These are phyloP conservation scores for Podaxis mareebaensis DNA, from an alignment of 768 basidiomycete species.

Conservation along the genomic window DNA sequence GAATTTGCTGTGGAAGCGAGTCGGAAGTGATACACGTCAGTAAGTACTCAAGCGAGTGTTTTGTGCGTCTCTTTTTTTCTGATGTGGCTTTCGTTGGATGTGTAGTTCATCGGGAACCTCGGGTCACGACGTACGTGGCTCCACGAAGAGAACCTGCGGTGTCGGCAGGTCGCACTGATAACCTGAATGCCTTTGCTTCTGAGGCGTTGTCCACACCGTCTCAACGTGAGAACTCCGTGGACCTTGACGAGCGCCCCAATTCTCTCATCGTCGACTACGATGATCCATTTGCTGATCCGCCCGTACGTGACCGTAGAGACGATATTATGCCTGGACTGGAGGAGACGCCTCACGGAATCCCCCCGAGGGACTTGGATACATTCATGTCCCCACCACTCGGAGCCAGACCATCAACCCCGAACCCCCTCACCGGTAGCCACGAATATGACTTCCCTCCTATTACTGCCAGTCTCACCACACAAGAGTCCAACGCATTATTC, in stretches of 20 bases:
- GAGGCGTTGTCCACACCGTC: neutral
- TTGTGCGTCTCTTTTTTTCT: neutral
- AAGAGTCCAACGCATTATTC: neutral
- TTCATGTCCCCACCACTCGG: neutral
- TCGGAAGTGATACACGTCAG: neutral
- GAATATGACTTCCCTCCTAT: neutral
- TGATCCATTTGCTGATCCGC: neutral
- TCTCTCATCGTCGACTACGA: neutral
- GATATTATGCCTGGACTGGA: neutral
- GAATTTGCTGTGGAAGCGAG: neutral
- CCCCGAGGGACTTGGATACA: neutral
- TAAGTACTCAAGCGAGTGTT: neutral
- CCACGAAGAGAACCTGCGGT: neutral
- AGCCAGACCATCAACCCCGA: neutral
- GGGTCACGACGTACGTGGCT: neutral
- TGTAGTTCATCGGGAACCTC: neutral
- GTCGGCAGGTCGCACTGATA: neutral
- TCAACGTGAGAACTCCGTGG: neutral
- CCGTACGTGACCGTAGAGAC: neutral
- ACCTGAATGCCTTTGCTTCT: neutral
- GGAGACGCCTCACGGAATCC: neutral
- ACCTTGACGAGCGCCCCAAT: neutral
- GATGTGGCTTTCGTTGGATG: neutral
- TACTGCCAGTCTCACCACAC: neutral
- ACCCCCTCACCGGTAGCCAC: neutral